Conservation (phyloP, 768 basidiomycete species). For the Russula vinacea region DNA sequence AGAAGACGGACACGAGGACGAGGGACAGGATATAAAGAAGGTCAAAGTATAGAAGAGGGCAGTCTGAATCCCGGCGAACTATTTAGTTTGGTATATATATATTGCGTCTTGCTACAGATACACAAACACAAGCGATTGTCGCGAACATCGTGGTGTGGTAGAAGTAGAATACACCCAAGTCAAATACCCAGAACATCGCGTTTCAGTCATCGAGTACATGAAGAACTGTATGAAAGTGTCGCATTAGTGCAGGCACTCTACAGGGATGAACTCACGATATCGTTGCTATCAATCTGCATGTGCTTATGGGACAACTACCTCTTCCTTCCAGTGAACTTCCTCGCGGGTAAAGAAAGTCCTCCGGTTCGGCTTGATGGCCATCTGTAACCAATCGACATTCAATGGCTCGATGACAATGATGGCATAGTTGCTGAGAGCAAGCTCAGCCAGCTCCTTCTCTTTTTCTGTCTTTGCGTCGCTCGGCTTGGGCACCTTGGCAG, state of each 20-base stretch:
- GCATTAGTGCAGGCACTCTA: background rate
- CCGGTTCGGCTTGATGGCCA: slow-evolving; percentile 55
- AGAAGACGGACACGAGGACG: background rate
- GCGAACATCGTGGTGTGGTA: slow-evolving; percentile 1
- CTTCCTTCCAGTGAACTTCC: slow-evolving; percentile 53
- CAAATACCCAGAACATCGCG: too few relatives aligned
- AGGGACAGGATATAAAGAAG: slow-evolving; percentile 20
- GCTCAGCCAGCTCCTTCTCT: slow-evolving; percentile 47
- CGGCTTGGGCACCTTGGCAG: slow-evolving; percentile 49
- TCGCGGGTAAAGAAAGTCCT: slow-evolving; percentile 53
- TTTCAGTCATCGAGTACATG: background rate
- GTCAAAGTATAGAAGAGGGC: slow-evolving; percentile 12
- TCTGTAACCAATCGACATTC: slow-evolving; percentile 65
- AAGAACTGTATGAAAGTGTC: background rate
- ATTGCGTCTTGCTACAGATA: slow-evolving; percentile 13
- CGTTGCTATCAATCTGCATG: background rate
- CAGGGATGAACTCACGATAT: slow-evolving; percentile 4
- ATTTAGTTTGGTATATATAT: background rate
- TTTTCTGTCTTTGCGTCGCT: slow-evolving; percentile 40
- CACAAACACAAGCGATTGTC: slow-evolving; percentile 1
- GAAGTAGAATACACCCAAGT: slow-evolving; percentile 1
- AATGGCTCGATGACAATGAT: slow-evolving; percentile 68
- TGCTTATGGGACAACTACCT: slow-evolving; percentile 58
- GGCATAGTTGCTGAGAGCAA: slow-evolving; percentile 64
- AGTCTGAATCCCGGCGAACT: background rate